Base-by-base conservation (phyloP, 768 basidiomycete genomes). In the Paxillus rubicundulus region DNA sequence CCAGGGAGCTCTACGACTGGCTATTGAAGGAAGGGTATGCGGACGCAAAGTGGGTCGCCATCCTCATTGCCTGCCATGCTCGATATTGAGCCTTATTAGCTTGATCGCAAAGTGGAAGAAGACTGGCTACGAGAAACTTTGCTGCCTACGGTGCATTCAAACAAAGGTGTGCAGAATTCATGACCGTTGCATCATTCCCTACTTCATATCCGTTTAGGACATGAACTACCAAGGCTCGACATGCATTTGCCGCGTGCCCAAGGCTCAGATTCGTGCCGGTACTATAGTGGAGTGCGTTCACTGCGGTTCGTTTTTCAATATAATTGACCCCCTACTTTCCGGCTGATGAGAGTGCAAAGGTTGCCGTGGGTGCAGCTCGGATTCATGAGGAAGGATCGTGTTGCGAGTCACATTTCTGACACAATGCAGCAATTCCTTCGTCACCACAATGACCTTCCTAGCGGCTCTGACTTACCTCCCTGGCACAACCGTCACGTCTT, bases 21-120 rank as follows among this genome's bases (percentile, higher is more conserved):
- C 70, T 99, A 43, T 71, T 98, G 68, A 98, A 97, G 77, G 88
- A 98, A 70, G 92, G 91, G 12, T 98, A 98, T 70, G 97, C 89
- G 24, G 97, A 99, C 66, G 86, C 86, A 32, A 97, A 97, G 96
- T 96, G 62, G 65, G 90, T 80, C 8, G 28, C 12, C 40, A 36
- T 28, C 36, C 38, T 45, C 30, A 33, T 49, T 16, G 42, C 39
- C 27, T 52, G n/a, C 47, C 44, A 17, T 16, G 36, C 33, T 50
- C 36, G 27, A 32, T 43, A 28, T 58, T 56, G 54, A 54, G 21
- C 28, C 36, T 36, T 48, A 36, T 24, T 58, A 98, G 95, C 66
- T 73, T 98, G 66, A 89, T 99, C 66, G 97, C 97, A 34, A 99
- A 99, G 70, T 99, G 97, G 97, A 98, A 98, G 78, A 99, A 98